Percentiles rank a stretch among this genome's conserved stretches.
Conservation (phyloP, 192 early-diverging fungal genomes). For the Coemansia asiatica region DNA sequence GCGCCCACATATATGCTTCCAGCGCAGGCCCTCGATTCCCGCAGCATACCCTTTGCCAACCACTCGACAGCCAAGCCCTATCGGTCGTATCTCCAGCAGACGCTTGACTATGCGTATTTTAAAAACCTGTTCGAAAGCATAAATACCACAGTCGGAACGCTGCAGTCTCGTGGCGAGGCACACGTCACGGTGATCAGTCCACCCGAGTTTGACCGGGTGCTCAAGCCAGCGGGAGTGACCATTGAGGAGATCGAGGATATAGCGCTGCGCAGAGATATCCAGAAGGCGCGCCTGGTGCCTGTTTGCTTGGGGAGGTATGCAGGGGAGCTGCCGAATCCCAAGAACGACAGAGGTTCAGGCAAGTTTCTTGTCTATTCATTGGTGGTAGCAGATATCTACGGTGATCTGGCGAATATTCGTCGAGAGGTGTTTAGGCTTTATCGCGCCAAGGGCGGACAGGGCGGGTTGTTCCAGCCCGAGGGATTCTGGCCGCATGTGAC, state of each 20-base stretch:
- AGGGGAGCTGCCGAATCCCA: slow-evolving; percentile 36
- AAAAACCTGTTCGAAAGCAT: slow-evolving; percentile 54
- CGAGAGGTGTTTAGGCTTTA: slow-evolving; percentile 59
- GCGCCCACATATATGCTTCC: slow-evolving; percentile 39
- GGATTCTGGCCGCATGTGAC: slow-evolving; percentile 70
- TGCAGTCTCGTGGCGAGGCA: slow-evolving; percentile 62
- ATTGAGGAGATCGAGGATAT: slow-evolving; percentile 65
- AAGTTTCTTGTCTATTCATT: slow-evolving; percentile 41
- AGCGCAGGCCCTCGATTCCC: slow-evolving; percentile 41
- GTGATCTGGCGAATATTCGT: slow-evolving; percentile 56
- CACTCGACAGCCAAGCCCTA: slow-evolving; percentile 39
- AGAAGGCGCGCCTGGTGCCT: slow-evolving; percentile 55
- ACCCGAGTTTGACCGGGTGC: slow-evolving; percentile 61
- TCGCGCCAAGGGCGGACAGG: slow-evolving; percentile 63
- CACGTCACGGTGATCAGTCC: slow-evolving; percentile 72
- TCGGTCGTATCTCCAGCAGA: slow-evolving; percentile 61
- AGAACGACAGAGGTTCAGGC: slow-evolving; percentile 11
- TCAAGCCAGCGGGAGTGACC: slow-evolving; percentile 61
- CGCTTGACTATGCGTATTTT: slow-evolving; percentile 60
- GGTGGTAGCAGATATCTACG: slow-evolving; percentile 52
- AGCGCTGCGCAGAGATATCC: slow-evolving; percentile 57
- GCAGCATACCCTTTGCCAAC: slow-evolving; percentile 51
- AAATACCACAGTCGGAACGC: slow-evolving; percentile 47
- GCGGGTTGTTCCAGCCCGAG: slow-evolving; percentile 66
- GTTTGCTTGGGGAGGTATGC: slow-evolving; percentile 65